Percentiles rank a stretch among this genome's conserved stretches.
Conservation (phyloP, 2,329 filamentous ascomycete species). For the Clarireedia monteithiana region DNA sequence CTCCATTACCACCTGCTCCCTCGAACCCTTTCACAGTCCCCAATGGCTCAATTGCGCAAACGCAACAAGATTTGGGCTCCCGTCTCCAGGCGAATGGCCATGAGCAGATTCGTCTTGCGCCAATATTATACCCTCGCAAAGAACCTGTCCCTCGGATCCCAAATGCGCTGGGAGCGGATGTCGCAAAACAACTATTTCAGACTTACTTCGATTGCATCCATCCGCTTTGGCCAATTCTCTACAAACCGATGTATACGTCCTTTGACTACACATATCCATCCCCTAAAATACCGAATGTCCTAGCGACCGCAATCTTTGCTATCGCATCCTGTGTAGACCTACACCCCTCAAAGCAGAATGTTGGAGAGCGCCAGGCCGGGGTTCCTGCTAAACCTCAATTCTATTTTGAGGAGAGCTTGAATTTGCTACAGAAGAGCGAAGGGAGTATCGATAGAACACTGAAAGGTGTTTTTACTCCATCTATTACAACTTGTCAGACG, state of each 20-base stretch:
- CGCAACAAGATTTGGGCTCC: neutral
- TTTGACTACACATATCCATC: conserved; percentile 21
- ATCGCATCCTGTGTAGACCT: conserved; percentile 25
- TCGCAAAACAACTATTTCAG: conserved; percentile 23
- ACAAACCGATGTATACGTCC: conserved; percentile 26
- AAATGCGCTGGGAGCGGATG: conserved; percentile 15
- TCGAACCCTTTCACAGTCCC: neutral
- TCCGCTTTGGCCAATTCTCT: conserved; percentile 27
- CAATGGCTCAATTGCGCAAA: neutral
- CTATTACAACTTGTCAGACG: conserved; percentile 25
- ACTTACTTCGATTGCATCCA: conserved; percentile 27
- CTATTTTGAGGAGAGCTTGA: conserved; percentile 12
- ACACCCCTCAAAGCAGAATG: conserved; percentile 10
- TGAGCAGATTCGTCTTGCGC: neutral
- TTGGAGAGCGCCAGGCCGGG: conserved; percentile 12
- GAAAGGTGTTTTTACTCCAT: conserved; percentile 20
- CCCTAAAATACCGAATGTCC: conserved; percentile 19
- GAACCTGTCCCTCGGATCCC: neutral
- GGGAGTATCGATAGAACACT: conserved; percentile 8
- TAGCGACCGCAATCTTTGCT: conserved; percentile 24
- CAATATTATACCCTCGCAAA: neutral
- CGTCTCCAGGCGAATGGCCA: neutral
- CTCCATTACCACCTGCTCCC: neutral
- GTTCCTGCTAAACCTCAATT: neutral
- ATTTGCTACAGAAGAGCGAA: conserved; percentile 17